These are phyloP conservation scores for Hypomontagnella monticulosa DNA, from an alignment of 495 filamentous ascomycete species.

Conservation along the genomic window DNA sequence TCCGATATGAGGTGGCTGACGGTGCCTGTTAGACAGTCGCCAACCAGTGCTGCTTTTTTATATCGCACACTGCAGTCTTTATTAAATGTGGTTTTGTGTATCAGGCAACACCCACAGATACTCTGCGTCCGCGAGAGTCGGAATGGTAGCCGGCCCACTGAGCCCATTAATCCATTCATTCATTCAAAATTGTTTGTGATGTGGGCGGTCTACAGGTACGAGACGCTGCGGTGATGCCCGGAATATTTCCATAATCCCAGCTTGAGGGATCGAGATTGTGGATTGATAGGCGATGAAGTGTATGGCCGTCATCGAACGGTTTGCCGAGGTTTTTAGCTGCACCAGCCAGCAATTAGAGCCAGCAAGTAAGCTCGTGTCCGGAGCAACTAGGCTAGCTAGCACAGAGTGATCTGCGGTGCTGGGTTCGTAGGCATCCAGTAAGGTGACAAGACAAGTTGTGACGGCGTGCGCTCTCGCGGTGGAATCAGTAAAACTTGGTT, in stretches of 20 bases:
- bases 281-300: neutral
- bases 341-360: slow-evolving; percentile 17
- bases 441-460: slow-evolving; percentile 20
- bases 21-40: neutral
- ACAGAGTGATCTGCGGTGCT: slow-evolving; percentile 35
- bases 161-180: neutral
- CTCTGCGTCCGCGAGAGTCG: neutral
- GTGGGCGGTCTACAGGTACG: too few relatives aligned
- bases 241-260: slow-evolving; percentile 14
- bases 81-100: slow-evolving; percentile 14
- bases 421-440: slow-evolving; percentile 34
- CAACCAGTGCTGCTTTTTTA: slow-evolving; percentile 7
- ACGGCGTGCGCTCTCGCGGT: slow-evolving; percentile 24
- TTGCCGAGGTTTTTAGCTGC: slow-evolving; percentile 27
- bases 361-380: slow-evolving; percentile 35
- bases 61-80: slow-evolving; percentile 5
- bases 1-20: slow-evolving; percentile 21
- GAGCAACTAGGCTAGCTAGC: slow-evolving; percentile 24
- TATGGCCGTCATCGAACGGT: slow-evolving; percentile 24
- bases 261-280: slow-evolving; percentile 31
- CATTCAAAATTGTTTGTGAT: too few relatives aligned
- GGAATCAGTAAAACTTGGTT: slow-evolving; percentile 35
- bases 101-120: neutral
- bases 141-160: neutral
- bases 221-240: slow-evolving; percentile 10